Conservation (phyloP, 176 grass and related monocot genomes). For the Triticum urartu region DNA sequence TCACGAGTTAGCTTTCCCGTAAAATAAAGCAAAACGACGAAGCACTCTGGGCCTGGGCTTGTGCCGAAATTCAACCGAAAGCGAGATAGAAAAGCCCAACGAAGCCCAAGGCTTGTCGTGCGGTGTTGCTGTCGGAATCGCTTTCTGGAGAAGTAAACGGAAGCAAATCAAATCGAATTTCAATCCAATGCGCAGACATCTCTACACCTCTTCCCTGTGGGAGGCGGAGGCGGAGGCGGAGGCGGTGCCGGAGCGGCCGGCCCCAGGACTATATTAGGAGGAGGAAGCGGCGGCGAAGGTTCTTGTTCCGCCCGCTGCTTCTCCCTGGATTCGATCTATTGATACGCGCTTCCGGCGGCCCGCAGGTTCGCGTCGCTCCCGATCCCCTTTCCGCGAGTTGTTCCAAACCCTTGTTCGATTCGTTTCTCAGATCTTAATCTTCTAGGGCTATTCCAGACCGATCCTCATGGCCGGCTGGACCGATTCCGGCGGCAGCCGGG, state of each 20-base stretch:
- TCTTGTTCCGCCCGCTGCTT: not conserved
- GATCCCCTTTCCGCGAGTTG: not conserved
- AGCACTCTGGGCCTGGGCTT: too few relatives aligned
- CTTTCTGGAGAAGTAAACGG: not conserved
- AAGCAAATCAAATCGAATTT: not conserved
- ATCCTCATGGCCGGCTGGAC: constrained; percentile 38
- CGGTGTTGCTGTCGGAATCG: not conserved
- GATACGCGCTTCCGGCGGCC: not conserved
- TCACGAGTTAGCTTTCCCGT: too few relatives aligned
- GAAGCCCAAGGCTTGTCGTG: not conserved
- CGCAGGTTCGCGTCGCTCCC: not conserved
- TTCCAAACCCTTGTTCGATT: not conserved
- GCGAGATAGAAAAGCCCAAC: not conserved
- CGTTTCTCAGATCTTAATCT: not conserved
- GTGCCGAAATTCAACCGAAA: not conserved
- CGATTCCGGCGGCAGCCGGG: constrained; percentile 12
- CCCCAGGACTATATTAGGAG: not conserved
- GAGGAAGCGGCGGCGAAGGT: not conserved
- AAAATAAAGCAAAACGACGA: too few relatives aligned
- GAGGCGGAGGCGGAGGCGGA: not conserved
- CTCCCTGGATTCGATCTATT: constrained; percentile 3
- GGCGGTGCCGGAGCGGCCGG: not conserved
- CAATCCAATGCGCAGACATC: constrained; percentile 8
- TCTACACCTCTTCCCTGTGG: not conserved
- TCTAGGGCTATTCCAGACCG: not conserved